These are phyloP conservation scores for Hypoxylon sp. DNA, from an alignment of 2,329 filamentous ascomycete species.

Conservation along the genomic window DNA sequence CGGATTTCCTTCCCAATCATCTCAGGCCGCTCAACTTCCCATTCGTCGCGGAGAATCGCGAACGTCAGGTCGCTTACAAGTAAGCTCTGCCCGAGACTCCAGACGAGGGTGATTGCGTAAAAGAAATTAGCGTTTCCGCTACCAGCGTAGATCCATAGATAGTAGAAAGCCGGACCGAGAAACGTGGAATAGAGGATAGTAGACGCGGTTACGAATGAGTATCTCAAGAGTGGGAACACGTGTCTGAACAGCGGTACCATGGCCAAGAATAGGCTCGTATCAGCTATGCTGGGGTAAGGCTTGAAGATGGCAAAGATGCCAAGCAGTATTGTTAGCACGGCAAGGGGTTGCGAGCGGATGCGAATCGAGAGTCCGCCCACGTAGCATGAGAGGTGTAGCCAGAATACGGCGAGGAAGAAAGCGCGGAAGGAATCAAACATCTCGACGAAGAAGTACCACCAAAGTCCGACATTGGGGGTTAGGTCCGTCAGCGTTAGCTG, in stretches of 20 bases:
- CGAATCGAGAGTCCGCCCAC: conserved; percentile 88
- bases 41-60: conserved; percentile 90
- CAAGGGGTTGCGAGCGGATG: conserved; percentile 87
- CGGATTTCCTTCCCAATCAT: conserved; percentile 89
- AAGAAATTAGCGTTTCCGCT: conserved; percentile 99
- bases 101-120: conserved; percentile 98
- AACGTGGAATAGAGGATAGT: conserved; percentile 89
- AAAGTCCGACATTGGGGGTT: conserved; percentile 94
- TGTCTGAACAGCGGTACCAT: conserved; percentile 90
- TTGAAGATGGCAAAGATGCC: conserved; percentile 97
- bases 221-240: conserved; percentile 92
- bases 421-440: conserved; percentile 99
- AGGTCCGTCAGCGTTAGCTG: conserved; percentile 92
- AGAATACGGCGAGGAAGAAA: conserved; percentile 98
- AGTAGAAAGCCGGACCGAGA: conserved; percentile 94
- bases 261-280: conserved; percentile 88
- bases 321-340: conserved; percentile 85
- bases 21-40: conserved; percentile 92
- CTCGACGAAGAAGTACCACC: conserved; percentile 99
- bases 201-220: conserved; percentile 88
- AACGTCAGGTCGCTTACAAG: conserved; percentile 90
- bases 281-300: conserved; percentile 93
- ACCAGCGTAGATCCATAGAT: conserved; percentile 98
- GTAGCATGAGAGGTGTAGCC: conserved; percentile 93
- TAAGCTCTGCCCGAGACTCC: conserved; percentile 91